phyloP scores from a whole-genome alignment of 371 early-diverging fungal species.

The Umbelopsis sp. region DNA sequence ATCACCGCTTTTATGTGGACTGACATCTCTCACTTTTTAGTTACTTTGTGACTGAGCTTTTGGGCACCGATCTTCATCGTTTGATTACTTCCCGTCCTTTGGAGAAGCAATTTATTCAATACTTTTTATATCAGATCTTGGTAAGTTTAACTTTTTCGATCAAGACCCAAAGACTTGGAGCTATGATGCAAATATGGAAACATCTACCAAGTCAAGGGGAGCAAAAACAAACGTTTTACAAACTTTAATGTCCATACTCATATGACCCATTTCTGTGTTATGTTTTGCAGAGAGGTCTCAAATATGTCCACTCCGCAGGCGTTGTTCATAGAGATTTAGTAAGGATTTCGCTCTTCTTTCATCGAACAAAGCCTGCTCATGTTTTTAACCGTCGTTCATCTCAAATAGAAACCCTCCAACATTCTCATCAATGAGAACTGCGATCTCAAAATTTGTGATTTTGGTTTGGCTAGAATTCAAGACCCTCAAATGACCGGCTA shows the following conservation, averaged over 20 bases:
- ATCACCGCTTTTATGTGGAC: not conserved
- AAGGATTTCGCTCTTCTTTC: slow-evolving; percentile 20
- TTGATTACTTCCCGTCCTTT: slow-evolving; percentile 87
- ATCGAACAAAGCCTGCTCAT: not conserved
- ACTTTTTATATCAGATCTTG: slow-evolving; percentile 94
- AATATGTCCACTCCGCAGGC: slow-evolving; percentile 94
- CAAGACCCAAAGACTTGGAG: not conserved
- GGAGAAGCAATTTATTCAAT: slow-evolving; percentile 93
- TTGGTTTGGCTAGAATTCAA: slow-evolving; percentile 93
- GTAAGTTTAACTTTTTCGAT: slow-evolving; percentile 38
- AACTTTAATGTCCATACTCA: not conserved
- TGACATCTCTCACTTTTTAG: slow-evolving; percentile 32
- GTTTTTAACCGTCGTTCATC: no score
- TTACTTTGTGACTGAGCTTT: slow-evolving; percentile 93
- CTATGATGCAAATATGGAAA: no score
- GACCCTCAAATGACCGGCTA: slow-evolving; percentile 95
- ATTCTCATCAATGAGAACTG: slow-evolving; percentile 96
- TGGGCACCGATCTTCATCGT: slow-evolving; percentile 94
- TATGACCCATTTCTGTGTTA: not conserved
- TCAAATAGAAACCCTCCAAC: slow-evolving; percentile 89
- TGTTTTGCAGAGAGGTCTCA: slow-evolving; percentile 71
- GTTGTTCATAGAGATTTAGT: slow-evolving; percentile 95
- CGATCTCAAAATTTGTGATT: slow-evolving; percentile 97
- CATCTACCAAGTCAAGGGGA: no score
- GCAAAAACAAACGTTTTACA: no score